Percentiles rank a stretch among this genome's conserved stretches.
These are phyloP conservation scores for Neonothopanus nambi DNA, from an alignment of 1,284 basidiomycete species.

Conservation along the genomic window DNA sequence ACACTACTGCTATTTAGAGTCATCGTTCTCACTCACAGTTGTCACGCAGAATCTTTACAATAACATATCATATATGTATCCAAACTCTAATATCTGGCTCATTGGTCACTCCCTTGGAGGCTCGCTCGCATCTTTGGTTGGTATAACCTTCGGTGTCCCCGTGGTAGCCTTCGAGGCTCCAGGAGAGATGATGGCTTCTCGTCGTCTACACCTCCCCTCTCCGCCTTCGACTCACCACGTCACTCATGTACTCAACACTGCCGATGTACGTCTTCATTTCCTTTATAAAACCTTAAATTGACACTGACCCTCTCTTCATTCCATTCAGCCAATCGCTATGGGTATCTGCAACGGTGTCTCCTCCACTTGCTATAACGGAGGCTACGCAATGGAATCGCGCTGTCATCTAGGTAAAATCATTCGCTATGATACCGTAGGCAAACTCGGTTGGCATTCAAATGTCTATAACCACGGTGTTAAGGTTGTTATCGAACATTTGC, in stretches of 20 bases:
- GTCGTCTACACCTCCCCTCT: slow-evolving; percentile 75
- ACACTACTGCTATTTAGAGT: neutral
- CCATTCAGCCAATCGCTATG: slow-evolving; percentile 56
- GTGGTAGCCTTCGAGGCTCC: slow-evolving; percentile 85
- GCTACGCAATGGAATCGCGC: slow-evolving; percentile 65
- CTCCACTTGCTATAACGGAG: slow-evolving; percentile 58
- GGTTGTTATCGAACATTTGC: slow-evolving; percentile 63
- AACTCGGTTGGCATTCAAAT: slow-evolving; percentile 78
- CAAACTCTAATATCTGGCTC: slow-evolving; percentile 81
- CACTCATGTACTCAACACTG: slow-evolving; percentile 74
- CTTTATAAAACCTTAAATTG: neutral
- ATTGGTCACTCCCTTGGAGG: slow-evolving; percentile 80
- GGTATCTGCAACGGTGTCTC: slow-evolving; percentile 61
- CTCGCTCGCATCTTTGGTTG: slow-evolving; percentile 75
- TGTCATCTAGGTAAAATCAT: slow-evolving; percentile 86
- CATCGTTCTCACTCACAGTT: neutral
- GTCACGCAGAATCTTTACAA: slow-evolving; percentile 77
- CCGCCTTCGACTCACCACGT: slow-evolving; percentile 59
- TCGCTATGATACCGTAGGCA: slow-evolving; percentile 85
- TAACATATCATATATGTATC: slow-evolving; percentile 81
- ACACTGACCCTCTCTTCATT: neutral
- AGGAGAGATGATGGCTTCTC: slow-evolving; percentile 73
- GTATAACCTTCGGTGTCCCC: slow-evolving; percentile 82
- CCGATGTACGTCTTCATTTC: slow-evolving; percentile 42
- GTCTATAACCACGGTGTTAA: slow-evolving; percentile 70